Base-by-base conservation (phyloP, 169 alveolate species). In the Plasmodium fragile region DNA sequence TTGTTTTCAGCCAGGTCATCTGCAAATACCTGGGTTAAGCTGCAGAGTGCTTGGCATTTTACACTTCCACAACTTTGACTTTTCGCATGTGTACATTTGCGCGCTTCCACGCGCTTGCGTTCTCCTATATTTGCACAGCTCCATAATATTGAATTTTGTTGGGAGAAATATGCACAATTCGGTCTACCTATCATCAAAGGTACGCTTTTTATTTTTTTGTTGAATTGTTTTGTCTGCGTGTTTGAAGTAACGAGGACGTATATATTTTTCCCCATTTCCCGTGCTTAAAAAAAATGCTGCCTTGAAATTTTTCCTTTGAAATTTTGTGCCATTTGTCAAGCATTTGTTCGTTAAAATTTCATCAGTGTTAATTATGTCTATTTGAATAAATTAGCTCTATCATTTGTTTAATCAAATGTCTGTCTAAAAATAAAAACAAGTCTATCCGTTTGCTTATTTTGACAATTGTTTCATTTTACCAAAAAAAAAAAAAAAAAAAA, bases 361-460 rank as follows among this genome's bases (percentile, higher is more conserved):
- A 30, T 71, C 77, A 72, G 28, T 59, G 49, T 41, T 28, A 32
- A 72, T 70, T 55, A n/a, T 22, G 18, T 25, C 41, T 11, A 72
- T 34, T 13, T 72, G 52, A 72, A 72, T 13, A 55, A 52, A 53
- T 53, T 28, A 30, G 73, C 22, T 65, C 65, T 30, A 18, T 3
- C 34, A 34, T 59, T 83, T 70, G 22, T 82, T 30, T 83, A 83
- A 83, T 36, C 85, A 87, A 87, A 87, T 87, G 89, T 65, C 80
- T 87, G 73, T 59, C 89, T 87, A 53, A 55, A 87, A 59, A 49
- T 30, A 16, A n/a, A 75, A 49, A 87, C 41, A 53, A 75, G 25
- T 84, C 39, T 32, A 11, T 73, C 25, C 75, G 65, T 18, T 75
- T 41, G 80, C 52, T 22, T 16, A 4, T 78, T 4, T 65, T 49